A percentile compares a stretch with the other conserved stretches of the same genome.
These are phyloP conservation scores for Boletus huronensis DNA, from an alignment of 768 basidiomycete species.

Conservation along the genomic window DNA sequence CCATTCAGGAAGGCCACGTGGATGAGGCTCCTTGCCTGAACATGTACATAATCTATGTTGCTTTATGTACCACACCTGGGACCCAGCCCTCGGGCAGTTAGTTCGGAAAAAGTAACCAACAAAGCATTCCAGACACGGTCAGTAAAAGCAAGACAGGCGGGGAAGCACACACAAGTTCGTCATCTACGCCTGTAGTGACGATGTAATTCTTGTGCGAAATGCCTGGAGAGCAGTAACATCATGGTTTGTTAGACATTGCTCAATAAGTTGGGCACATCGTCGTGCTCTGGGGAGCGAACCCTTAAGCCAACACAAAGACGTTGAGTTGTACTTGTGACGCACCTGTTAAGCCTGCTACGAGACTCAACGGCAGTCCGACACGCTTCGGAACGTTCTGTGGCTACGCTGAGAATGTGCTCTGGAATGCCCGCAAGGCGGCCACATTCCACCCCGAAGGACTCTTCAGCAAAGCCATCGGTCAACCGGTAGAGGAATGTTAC, in stretches of 20 bases:
- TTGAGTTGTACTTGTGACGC: conserved; percentile 2
- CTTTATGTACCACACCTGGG: not conserved
- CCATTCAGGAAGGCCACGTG: not conserved
- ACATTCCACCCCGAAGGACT: conserved; percentile 92
- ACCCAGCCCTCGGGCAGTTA: not conserved
- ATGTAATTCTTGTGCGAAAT: conserved; percentile 17
- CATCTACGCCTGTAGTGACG: conserved; percentile 9
- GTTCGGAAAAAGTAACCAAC: not conserved
- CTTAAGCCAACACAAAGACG: not conserved
- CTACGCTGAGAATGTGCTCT: conserved; percentile 59
- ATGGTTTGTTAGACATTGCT: conserved; percentile 21
- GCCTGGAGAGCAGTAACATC: conserved; percentile 20
- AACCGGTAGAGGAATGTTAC: conserved; percentile 88
- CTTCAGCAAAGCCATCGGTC: conserved; percentile 66
- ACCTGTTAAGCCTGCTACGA: conserved; percentile 52
- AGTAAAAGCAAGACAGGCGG: not conserved
- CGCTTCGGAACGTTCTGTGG: conserved; percentile 49
- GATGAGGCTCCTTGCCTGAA: not conserved
- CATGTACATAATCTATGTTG: not conserved
- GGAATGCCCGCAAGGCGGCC: conserved; percentile 84
- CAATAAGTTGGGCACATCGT: conserved; percentile 27
- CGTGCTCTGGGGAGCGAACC: conserved; percentile 20
- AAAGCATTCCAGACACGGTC: not conserved
- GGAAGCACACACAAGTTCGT: not conserved
- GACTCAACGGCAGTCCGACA: conserved; percentile 54